These are phyloP conservation scores for Erodium moschatum DNA, from an alignment of 441 rosid species.

Conservation along the genomic window DNA sequence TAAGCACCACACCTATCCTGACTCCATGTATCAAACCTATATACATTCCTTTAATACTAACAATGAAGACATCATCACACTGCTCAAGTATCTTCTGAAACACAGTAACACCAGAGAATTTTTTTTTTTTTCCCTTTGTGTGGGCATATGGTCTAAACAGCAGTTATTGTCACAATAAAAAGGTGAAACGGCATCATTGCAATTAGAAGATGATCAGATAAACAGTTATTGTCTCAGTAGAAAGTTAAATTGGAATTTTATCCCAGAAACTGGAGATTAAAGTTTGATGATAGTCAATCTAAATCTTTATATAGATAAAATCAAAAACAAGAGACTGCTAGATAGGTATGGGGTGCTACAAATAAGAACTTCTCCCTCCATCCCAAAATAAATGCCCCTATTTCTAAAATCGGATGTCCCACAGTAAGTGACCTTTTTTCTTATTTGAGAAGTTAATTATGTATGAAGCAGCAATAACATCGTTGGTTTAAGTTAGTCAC, in stretches of 20 bases:
- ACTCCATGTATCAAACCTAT: not conserved
- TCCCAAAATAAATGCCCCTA: not conserved
- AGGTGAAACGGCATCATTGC: not conserved
- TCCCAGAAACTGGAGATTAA: not conserved
- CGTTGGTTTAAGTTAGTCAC: not conserved
- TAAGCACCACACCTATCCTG: not conserved
- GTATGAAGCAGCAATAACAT: not conserved
- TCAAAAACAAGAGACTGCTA: slow-evolving; percentile 5
- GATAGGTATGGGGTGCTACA: not conserved
- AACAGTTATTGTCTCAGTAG: not conserved
- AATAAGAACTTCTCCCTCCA: not conserved
- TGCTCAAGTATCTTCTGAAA: not conserved
- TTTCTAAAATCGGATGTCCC: not conserved
- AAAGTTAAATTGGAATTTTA: not conserved
- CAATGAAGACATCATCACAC: not conserved
- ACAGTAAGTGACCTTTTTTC: not conserved
- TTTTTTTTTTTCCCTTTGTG: not conserved
- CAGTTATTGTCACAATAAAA: not conserved
- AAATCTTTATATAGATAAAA: not conserved
- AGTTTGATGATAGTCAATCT: not conserved
- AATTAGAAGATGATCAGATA: not conserved
- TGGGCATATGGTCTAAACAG: not conserved
- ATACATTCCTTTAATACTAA: not conserved
- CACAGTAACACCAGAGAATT: not conserved
- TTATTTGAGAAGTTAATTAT: not conserved